Conservation (phyloP, 495 filamentous ascomycete species). For the Lasiosphaeria ovina region DNA sequence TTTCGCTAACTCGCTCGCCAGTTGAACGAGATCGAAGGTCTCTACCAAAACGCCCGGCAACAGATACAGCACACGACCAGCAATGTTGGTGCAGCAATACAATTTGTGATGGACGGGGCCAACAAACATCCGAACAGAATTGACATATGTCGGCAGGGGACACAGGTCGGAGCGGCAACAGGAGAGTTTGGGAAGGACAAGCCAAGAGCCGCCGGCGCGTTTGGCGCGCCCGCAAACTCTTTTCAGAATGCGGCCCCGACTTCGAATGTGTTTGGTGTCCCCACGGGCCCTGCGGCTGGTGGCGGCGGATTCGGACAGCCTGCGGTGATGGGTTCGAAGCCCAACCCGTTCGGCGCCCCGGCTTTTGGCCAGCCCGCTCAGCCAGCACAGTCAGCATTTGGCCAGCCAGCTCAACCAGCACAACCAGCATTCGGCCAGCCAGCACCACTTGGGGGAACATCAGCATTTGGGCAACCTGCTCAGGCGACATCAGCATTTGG, state of each 20-base stretch:
- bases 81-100: conserved; percentile 68
- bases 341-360: conserved; percentile 41
- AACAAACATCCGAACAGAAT: conserved; percentile 79
- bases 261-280: conserved; percentile 34
- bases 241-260: conserved; percentile 13
- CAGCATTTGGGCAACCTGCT: conserved; percentile 24
- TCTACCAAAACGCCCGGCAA: conserved; percentile 59
- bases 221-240: conserved; percentile 16
- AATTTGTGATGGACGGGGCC: conserved; percentile 64
- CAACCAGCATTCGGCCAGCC: conserved; percentile 31
- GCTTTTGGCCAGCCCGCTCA: conserved; percentile 44
- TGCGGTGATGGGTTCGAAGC: conserved; percentile 37
- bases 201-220: conserved; percentile 8
- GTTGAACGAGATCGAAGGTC: conserved; percentile 57
- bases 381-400: conserved; percentile 34
- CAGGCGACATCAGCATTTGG: conserved; percentile 39
- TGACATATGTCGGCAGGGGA: conserved; percentile 59
- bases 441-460: conserved; percentile 24
- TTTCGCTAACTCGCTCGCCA: conserved; percentile 26
- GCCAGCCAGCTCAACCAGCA: conserved; percentile 35
- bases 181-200: conserved; percentile 24
- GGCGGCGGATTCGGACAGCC: conserved; percentile 44
- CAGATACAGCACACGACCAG: conserved; percentile 66
- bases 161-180: conserved; percentile 32
- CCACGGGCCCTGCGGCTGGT: conserved; percentile 26